phyloP scores from a whole-genome alignment of 106 monocot species.

The Phalaenopsis equestris region DNA sequence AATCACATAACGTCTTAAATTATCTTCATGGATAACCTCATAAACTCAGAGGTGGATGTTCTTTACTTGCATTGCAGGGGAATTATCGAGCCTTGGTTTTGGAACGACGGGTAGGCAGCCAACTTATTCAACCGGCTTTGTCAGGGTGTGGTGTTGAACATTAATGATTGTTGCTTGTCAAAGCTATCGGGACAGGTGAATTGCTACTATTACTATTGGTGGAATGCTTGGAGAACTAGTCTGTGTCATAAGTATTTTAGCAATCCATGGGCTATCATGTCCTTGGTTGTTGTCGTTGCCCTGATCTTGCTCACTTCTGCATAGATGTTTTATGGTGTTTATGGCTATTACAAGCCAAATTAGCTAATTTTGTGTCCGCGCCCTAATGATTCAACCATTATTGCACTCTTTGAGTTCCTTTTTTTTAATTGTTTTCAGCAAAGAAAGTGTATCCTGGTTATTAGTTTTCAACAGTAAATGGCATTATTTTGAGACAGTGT shows the following conservation, averaged over 20 bases:
- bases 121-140: conserved; percentile 41
- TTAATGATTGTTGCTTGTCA: conserved; percentile 37
- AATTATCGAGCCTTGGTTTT: conserved; percentile 42
- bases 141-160: conserved; percentile 52
- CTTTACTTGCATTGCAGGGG: conserved; percentile 34
- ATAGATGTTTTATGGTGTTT: conserved; percentile 31
- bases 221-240: conserved; percentile 45
- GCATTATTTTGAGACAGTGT: too few relatives aligned
- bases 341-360: conserved; percentile 37
- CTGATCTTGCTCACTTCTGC: conserved; percentile 39
- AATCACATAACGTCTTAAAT: too few relatives aligned
- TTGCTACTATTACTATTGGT: conserved; percentile 32
- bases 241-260: conserved; percentile 43
- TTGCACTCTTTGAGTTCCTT: too few relatives aligned
- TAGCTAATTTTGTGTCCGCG: background rate
- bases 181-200: conserved; percentile 41
- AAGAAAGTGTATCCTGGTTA: too few relatives aligned
- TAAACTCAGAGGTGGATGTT: conserved; percentile 27
- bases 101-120: too few relatives aligned
- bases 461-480: too few relatives aligned
- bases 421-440: too few relatives aligned
- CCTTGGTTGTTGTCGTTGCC: conserved; percentile 39
- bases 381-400: too few relatives aligned
- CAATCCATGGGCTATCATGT: conserved; percentile 54
- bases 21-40: too few relatives aligned